Evolutionary conservation across 2,329 filamentous ascomycete species (phyloP).

Genomic region (Biscogniauxia sp.): DNA sequence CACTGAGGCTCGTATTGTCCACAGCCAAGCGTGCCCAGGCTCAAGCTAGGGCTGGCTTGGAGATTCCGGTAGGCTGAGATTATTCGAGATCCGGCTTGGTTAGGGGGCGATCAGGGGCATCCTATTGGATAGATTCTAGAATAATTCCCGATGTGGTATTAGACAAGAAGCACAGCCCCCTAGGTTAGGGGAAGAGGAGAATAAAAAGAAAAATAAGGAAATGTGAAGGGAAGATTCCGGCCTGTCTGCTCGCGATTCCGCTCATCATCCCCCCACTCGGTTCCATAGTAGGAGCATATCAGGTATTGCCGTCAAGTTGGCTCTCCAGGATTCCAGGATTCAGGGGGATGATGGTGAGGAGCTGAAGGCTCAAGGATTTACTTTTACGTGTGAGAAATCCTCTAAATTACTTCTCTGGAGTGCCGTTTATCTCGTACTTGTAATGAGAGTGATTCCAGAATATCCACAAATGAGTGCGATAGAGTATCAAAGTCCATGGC

Average conservation of each 20-base stretch:
- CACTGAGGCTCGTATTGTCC: neutral
- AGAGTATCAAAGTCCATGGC: too few relatives aligned
- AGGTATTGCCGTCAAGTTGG: neutral
- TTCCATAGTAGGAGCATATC: neutral
- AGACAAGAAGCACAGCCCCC: neutral
- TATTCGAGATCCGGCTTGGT: neutral
- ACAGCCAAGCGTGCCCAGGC: neutral
- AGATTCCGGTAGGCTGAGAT: neutral
- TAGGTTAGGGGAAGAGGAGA: too few relatives aligned
- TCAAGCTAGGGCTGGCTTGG: constrained; percentile 1
- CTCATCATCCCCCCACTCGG: neutral
- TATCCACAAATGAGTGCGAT: neutral
- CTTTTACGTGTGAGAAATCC: neutral
- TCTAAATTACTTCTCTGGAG: too few relatives aligned
- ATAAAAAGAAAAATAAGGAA: neutral
- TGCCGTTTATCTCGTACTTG: neutral
- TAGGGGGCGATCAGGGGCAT: constrained; percentile 8
- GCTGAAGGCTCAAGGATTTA: neutral
- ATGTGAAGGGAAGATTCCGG: neutral
- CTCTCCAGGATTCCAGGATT: neutral
- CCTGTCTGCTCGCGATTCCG: neutral
- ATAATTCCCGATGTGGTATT: constrained; percentile 9
- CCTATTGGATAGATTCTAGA: constrained; percentile 9
- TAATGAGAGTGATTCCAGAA: neutral
- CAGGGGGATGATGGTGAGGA: neutral